Evolutionary conservation across 2,329 filamentous ascomycete species (phyloP).

Genomic region (Ceratocystiopsis sp.): DNA sequence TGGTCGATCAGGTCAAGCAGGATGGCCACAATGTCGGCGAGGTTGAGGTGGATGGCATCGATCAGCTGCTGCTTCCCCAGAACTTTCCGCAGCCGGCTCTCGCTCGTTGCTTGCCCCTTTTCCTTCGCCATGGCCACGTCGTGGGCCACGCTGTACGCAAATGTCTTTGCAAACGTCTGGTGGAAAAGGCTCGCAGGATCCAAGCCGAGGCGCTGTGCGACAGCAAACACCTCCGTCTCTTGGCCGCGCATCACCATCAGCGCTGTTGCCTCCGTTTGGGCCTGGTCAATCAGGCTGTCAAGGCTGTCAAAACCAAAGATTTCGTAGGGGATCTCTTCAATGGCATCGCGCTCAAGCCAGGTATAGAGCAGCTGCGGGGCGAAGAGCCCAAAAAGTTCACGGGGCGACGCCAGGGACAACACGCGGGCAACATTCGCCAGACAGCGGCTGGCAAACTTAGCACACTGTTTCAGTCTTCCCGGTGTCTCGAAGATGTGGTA

Average conservation of each 20-base stretch:
- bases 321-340: constrained; percentile 63
- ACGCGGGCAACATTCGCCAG: constrained; percentile 47
- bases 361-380: constrained; percentile 80
- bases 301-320: constrained; percentile 67
- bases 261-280: constrained; percentile 61
- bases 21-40: constrained; percentile 58
- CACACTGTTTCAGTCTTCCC: constrained; percentile 48
- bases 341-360: constrained; percentile 54
- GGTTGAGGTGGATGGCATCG: constrained; percentile 46
- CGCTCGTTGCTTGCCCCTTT: constrained; percentile 34
- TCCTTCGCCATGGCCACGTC: constrained; percentile 38
- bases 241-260: constrained; percentile 71
- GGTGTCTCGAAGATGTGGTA: constrained; percentile 92
- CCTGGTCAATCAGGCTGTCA: constrained; percentile 48
- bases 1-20: constrained; percentile 66
- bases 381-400: constrained; percentile 66
- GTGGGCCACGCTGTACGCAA: constrained; percentile 71
- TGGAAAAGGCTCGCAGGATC: constrained; percentile 41
- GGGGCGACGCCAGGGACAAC: constrained; percentile 47
- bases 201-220: constrained; percentile 41
- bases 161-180: constrained; percentile 55
- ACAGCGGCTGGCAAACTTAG: constrained; percentile 55
- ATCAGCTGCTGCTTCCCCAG: constrained; percentile 51
- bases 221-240: constrained; percentile 39
- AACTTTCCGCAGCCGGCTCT: constrained; percentile 48